Evolutionary conservation across 2,329 filamentous ascomycete genomes (phyloP), one percentile per base, ranked within the genome.

Genomic region (Calonectria henricotiae): DNA sequence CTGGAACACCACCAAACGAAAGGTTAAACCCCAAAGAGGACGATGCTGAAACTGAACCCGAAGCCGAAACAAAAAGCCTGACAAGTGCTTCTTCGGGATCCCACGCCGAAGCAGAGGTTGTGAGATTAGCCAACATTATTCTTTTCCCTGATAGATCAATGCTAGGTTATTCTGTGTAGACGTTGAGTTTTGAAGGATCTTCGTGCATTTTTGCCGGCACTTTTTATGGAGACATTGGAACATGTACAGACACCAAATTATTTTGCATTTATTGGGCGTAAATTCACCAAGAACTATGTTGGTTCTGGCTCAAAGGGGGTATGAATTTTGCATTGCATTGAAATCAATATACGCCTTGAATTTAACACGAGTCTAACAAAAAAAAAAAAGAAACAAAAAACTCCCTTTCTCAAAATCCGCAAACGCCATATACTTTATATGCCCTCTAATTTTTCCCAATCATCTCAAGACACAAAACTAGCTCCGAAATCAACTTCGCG

Each of bases 71-170:
- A 3, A 78, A 78, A 67, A 80, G 74, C 55, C 66, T 74, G 41
- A 76, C 71, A 63, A 78, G 75, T 13, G 62, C 76, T 23, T 73
- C 76, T 13, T 73, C 78, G 2, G 76, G 72, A 27, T 82, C 81
- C 11, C 79, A 82, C 30, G 85, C 85, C 2, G 86, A 89, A 79
- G 83, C 84, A 2, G 87, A 89, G 75, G 85, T 89, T 1, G 84
- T 89, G 13, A 80, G 86, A 43, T 80, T 89, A 43, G 87, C 87
- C 25, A 89, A 89, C 75, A 88, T 88, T 65, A 89, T 90, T 63
- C 78, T 89, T 32, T 89, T 89, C 72, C 87, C 87, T 2, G 87
- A 88, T 70, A 81, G 83, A 17, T 87, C 77, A 6, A 81, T 81
- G 80, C 67, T 79, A 67, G 78, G 78, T 8, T 80, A 78, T 62